phyloP scores from a whole-genome alignment of 495 filamentous ascomycete genomes.

The Neurospora sp. region DNA sequence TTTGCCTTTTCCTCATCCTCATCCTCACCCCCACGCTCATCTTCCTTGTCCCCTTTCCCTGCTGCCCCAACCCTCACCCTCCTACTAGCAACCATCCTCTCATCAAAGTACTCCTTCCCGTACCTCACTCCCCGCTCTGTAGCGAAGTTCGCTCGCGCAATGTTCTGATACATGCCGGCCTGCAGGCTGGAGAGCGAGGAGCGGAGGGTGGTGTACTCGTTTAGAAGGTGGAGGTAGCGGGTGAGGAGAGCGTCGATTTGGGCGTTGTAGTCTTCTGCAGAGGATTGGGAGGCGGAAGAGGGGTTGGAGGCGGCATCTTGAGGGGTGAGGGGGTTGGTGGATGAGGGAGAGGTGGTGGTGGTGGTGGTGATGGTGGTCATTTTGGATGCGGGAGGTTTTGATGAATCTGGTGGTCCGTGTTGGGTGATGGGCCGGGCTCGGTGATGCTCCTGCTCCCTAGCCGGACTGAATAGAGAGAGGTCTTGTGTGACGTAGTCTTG shows the following conservation, averaged over 20 bases:
- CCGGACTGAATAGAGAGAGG: not conserved
- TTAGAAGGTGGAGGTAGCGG: conserved; percentile 57
- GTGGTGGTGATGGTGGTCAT: not conserved
- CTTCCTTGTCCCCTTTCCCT: not conserved
- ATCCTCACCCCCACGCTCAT: not conserved
- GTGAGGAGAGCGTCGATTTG: conserved; percentile 56
- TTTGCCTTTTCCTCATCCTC: not conserved
- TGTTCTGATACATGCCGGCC: conserved; percentile 40
- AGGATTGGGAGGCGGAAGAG: not conserved
- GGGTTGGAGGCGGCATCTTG: not conserved
- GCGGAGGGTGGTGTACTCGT: conserved; percentile 58
- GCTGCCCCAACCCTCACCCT: conserved; percentile 13
- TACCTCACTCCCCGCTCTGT: conserved; percentile 53
- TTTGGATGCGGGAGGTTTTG: not conserved
- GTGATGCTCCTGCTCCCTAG: not conserved
- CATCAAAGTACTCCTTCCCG: conserved; percentile 60
- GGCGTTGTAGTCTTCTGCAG: not conserved
- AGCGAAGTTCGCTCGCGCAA: conserved; percentile 64
- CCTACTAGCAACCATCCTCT: conserved; percentile 55
- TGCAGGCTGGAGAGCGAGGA: conserved; percentile 43
- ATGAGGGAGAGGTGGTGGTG: not conserved
- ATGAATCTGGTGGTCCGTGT: not conserved
- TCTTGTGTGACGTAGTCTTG: not conserved
- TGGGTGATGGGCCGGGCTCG: not conserved
- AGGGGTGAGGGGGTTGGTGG: not conserved